Evolutionary conservation across 192 early-diverging fungal genomes (phyloP).

Genomic region (Coemansia sp.): DNA sequence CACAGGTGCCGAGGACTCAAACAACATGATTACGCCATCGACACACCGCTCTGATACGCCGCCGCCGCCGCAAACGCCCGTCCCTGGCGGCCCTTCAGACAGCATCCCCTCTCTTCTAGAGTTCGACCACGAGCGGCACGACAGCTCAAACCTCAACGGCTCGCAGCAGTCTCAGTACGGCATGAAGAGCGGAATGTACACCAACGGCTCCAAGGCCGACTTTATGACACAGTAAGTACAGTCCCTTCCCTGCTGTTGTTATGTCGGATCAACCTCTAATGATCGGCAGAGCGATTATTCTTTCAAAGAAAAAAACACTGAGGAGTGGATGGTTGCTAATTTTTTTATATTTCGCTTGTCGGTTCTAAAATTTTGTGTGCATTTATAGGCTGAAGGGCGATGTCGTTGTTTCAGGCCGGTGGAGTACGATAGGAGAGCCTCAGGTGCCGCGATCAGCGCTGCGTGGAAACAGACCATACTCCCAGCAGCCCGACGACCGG

Average conservation of each 20-base stretch:
- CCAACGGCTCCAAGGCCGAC: conserved; percentile 22
- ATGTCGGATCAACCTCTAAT: neutral
- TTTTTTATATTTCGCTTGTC: neutral
- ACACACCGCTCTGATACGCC: conserved; percentile 14
- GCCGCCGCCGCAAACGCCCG: neutral
- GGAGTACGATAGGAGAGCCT: conserved; percentile 34
- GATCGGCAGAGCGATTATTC: neutral
- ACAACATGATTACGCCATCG: conserved; percentile 18
- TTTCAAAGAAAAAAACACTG: neutral
- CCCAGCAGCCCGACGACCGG: neutral
- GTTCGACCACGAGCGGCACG: conserved; percentile 22
- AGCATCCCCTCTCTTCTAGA: conserved; percentile 32
- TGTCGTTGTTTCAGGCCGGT: conserved; percentile 31
- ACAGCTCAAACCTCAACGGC: conserved; percentile 10
- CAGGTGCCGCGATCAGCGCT: conserved; percentile 30
- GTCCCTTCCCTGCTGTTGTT: neutral
- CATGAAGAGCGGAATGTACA: conserved; percentile 40
- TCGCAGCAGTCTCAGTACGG: conserved; percentile 35
- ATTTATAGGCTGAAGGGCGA: conserved; percentile 37
- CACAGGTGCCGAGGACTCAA: neutral
- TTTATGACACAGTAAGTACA: conserved; percentile 35
- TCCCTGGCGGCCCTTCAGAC: conserved; percentile 4
- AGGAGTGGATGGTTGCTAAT: neutral
- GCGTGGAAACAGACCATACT: conserved; percentile 18
- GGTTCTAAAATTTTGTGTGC: neutral